Percentiles rank a stretch among this genome's conserved stretches.
Evolutionary conservation across 73 alveolate genomes (phyloP).

Genomic region (Uronychia binucleata): DNA sequence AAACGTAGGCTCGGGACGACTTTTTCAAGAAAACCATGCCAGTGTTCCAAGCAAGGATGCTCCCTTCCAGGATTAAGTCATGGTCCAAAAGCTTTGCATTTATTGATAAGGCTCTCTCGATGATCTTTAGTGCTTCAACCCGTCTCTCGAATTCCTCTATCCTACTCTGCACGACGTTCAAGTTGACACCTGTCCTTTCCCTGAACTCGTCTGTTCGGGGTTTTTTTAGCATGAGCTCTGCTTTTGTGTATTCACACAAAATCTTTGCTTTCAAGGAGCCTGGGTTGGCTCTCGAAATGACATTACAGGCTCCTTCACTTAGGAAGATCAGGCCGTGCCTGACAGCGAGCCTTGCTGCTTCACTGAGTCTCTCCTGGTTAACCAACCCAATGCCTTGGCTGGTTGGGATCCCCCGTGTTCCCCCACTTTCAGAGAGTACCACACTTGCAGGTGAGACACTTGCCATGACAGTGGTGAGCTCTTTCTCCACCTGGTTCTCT

Average conservation of each 20-base stretch:
- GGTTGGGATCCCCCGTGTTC: background rate
- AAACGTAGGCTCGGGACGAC: constrained; percentile 80
- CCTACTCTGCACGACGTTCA: constrained; percentile 65
- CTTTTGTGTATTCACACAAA: constrained; percentile 75
- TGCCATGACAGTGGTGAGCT: constrained; percentile 85
- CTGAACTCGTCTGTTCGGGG: constrained; percentile 66
- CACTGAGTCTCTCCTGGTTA: constrained; percentile 76
- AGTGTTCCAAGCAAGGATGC: constrained; percentile 92
- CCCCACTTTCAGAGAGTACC: background rate
- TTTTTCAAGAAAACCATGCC: constrained; percentile 89
- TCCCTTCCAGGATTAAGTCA: constrained; percentile 90
- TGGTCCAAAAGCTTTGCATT: constrained; percentile 89
- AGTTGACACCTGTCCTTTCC: constrained; percentile 77
- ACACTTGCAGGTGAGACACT: constrained; percentile 85
- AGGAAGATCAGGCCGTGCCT: constrained; percentile 66
- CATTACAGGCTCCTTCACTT: constrained; percentile 69
- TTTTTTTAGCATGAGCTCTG: constrained; percentile 74
- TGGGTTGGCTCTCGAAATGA: constrained; percentile 59
- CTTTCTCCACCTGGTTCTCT: constrained; percentile 95
- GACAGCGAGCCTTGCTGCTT: constrained; percentile 77
- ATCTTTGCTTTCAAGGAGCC: constrained; percentile 69
- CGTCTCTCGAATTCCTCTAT: constrained; percentile 87
- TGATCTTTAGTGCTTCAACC: constrained; percentile 90
- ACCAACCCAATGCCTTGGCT: constrained; percentile 57
- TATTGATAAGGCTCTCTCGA: constrained; percentile 93